Conservation (phyloP, 1,139 yeast genomes). For the Hyphopichia fennica region DNA sequence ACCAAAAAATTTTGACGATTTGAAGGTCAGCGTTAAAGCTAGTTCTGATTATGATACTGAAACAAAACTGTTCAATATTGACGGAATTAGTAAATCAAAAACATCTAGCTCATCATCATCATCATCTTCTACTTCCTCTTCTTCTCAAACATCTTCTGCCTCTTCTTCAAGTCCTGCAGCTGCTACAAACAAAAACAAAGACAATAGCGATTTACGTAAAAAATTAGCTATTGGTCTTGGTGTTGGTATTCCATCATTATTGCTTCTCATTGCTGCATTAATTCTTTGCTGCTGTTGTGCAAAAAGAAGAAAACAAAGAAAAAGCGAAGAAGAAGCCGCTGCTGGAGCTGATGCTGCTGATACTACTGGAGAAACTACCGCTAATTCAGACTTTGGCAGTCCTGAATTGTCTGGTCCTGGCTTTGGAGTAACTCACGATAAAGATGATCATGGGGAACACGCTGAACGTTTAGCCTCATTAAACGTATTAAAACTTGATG, state of each 20-base stretch:
- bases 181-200: constrained; percentile 14
- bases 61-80: constrained; percentile 50
- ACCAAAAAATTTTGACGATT: constrained; percentile 56
- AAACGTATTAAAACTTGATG: constrained; percentile 54
- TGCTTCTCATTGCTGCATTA: constrained; percentile 48
- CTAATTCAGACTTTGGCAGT: constrained; percentile 23
- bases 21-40: constrained; percentile 57
- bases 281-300: constrained; percentile 61
- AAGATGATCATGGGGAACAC: constrained; percentile 22
- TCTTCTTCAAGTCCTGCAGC: constrained; percentile 20
- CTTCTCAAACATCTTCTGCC: constrained; percentile 21
- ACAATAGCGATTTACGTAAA: constrained; percentile 26
- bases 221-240: constrained; percentile 84
- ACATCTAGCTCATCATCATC: constrained; percentile 18
- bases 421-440: constrained; percentile 30
- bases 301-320: constrained; percentile 40
- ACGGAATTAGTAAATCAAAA: constrained; percentile 42
- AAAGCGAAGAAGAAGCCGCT: constrained; percentile 24
- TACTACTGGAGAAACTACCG: constrained; percentile 22
- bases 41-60: constrained; percentile 30
- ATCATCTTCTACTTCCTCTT: constrained; percentile 19
- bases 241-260: constrained; percentile 70
- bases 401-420: constrained; percentile 40
- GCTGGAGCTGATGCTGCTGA: constrained; percentile 28
- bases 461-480: constrained; percentile 50